Conservation (phyloP, 352 stramenopile species). For the Thraustotheca clavata region DNA sequence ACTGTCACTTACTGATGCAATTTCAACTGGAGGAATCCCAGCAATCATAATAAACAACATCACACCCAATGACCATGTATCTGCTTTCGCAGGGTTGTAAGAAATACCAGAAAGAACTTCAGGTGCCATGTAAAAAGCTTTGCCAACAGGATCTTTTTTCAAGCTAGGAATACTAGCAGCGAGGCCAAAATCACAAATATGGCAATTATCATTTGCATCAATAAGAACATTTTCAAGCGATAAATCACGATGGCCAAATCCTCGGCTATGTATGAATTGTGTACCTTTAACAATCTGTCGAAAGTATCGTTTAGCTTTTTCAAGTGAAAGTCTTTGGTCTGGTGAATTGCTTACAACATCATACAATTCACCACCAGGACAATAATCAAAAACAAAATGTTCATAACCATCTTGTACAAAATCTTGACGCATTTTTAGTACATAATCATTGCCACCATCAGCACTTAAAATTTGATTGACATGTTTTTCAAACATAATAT, state of each 20-base stretch:
- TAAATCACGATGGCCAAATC: conserved; percentile 80
- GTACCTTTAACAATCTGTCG: conserved; percentile 61
- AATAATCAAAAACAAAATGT: conserved; percentile 76
- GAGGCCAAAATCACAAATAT: conserved; percentile 61
- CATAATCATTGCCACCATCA: conserved; percentile 49
- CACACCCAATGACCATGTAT: conserved; percentile 60
- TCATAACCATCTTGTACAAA: conserved; percentile 76
- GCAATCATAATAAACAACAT: conserved; percentile 61
- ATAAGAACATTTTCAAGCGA: conserved; percentile 90
- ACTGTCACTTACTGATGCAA: conserved; percentile 29
- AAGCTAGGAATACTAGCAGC: conserved; percentile 30
- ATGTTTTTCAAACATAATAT: conserved; percentile 68
- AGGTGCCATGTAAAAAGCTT: conserved; percentile 51
- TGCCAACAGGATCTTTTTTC: conserved; percentile 40
- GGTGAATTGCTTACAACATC: conserved; percentile 53
- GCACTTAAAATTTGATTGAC: conserved; percentile 59
- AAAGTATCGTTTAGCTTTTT: conserved; percentile 59
- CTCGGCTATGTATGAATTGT: conserved; percentile 55
- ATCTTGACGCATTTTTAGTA: conserved; percentile 64
- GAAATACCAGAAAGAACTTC: conserved; percentile 33
- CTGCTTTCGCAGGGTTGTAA: conserved; percentile 44
- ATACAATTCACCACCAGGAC: conserved; percentile 62
- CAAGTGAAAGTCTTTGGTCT: conserved; percentile 53
- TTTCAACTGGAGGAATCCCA: conserved; percentile 38
- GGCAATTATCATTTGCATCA: conserved; percentile 67